Percentiles rank a stretch among this genome's conserved stretches.
phyloP scores from a whole-genome alignment of 352 stramenopile genomes.

The Heterotrichella gracilis region DNA sequence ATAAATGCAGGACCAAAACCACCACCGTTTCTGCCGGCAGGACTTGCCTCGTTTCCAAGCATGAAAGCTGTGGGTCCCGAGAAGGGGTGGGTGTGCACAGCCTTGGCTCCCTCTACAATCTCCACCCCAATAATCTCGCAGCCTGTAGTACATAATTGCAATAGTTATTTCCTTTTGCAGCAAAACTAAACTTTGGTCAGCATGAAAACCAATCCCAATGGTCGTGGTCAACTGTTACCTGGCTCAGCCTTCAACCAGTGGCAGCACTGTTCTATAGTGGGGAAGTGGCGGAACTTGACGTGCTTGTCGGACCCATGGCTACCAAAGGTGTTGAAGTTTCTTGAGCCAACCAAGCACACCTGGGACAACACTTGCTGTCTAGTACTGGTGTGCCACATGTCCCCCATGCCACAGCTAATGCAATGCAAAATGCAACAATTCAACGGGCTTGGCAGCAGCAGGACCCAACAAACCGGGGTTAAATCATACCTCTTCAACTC shows the following conservation, averaged over 20 bases:
- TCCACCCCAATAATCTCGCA: slow-evolving; percentile 46
- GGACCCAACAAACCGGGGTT: background rate
- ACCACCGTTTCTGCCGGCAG: slow-evolving; percentile 13
- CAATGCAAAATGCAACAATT: background rate
- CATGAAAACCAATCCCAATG: too few relatives aligned
- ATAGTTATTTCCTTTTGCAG: too few relatives aligned
- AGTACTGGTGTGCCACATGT: too few relatives aligned
- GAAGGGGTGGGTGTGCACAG: slow-evolving; percentile 34
- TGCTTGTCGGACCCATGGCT: background rate
- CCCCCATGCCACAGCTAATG: too few relatives aligned
- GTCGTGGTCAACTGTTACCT: too few relatives aligned
- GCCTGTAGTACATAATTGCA: background rate
- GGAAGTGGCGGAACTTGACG: background rate
- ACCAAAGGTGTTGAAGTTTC: background rate
- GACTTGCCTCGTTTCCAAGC: slow-evolving; percentile 75
- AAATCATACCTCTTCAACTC: slow-evolving; percentile 29
- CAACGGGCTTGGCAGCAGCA: background rate
- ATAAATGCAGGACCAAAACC: background rate
- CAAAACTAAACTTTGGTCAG: too few relatives aligned
- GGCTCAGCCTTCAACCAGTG: too few relatives aligned
- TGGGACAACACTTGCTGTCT: background rate
- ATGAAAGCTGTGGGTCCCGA: slow-evolving; percentile 48
- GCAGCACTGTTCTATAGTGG: slow-evolving; percentile 12
- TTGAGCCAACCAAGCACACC: background rate
- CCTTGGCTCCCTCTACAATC: slow-evolving; percentile 43